phyloP scores from a whole-genome alignment of 306 rosid genomes.

The Malus sylvestris region DNA sequence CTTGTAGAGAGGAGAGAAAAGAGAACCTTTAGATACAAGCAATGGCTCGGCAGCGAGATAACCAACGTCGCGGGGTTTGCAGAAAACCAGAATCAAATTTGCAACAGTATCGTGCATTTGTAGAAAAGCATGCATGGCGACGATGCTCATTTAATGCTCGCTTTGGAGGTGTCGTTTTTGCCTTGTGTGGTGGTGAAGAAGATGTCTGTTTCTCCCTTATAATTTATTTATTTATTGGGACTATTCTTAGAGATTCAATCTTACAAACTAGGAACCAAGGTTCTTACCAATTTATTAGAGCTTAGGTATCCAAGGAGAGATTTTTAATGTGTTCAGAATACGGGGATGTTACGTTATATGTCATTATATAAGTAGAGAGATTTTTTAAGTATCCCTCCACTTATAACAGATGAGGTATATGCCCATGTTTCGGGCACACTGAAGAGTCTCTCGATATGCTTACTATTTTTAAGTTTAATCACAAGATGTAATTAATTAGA shows the following conservation, averaged over 20 bases:
- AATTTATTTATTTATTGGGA: conserved; percentile 27
- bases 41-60: not conserved
- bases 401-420: too few relatives aligned
- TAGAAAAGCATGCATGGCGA: conserved; percentile 14
- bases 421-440: rapidly evolving
- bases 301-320: not conserved
- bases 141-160: conserved; percentile 56
- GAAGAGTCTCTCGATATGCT: too few relatives aligned
- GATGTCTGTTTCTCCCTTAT: conserved; percentile 71
- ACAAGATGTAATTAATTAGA: too few relatives aligned
- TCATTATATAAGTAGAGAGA: rapidly evolving
- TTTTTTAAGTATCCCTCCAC: too few relatives aligned
- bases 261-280: conserved; percentile 28
- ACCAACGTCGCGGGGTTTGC: not conserved
- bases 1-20: too few relatives aligned
- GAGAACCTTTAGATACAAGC: not conserved
- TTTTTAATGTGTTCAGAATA: too few relatives aligned
- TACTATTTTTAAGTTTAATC: too few relatives aligned
- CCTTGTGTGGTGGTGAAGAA: conserved; percentile 59
- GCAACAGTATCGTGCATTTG: not conserved
- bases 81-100: not conserved
- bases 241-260: conserved; percentile 13
- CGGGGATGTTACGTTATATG: too few relatives aligned
- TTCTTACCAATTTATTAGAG: not conserved
- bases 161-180: conserved; percentile 53